Conservation (phyloP, 257 asterid species). For the Gardenia jasminoides region DNA sequence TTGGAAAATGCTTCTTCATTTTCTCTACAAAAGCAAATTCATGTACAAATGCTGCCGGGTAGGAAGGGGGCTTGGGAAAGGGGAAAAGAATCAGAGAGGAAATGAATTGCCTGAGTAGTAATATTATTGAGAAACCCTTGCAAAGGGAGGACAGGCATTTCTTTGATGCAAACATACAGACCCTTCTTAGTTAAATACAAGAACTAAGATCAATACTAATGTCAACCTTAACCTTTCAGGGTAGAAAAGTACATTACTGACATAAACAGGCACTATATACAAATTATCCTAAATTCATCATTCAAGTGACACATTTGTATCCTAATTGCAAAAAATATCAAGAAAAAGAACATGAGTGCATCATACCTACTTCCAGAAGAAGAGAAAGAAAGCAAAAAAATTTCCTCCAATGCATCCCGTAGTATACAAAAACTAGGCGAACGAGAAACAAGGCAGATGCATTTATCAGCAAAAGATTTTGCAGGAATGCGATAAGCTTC, state of each 20-base stretch:
- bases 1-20: neutral
- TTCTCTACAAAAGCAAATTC: neutral
- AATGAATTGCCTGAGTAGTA: neutral
- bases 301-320: neutral
- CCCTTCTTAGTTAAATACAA: neutral
- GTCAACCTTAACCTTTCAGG: neutral
- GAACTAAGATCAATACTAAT: neutral
- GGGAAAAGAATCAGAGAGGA: neutral
- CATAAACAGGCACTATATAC: neutral
- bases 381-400: conserved; percentile 77
- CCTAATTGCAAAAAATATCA: neutral
- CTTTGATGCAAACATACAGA: neutral
- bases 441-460: conserved; percentile 86
- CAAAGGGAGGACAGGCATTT: neutral
- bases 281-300: neutral
- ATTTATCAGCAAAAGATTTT: conserved; percentile 75
- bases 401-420: conserved; percentile 84
- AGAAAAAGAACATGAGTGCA: neutral
- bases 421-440: conserved; percentile 70
- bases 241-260: neutral
- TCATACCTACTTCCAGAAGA: conserved; percentile 77
- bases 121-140: neutral
- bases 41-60: neutral
- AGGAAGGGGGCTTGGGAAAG: neutral
- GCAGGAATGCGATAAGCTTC: conserved; percentile 71